Percentiles rank a stretch among this genome's conserved stretches.
Conservation (phyloP, 2,329 filamentous ascomycete species). For the Dactylellina drechsleri region DNA sequence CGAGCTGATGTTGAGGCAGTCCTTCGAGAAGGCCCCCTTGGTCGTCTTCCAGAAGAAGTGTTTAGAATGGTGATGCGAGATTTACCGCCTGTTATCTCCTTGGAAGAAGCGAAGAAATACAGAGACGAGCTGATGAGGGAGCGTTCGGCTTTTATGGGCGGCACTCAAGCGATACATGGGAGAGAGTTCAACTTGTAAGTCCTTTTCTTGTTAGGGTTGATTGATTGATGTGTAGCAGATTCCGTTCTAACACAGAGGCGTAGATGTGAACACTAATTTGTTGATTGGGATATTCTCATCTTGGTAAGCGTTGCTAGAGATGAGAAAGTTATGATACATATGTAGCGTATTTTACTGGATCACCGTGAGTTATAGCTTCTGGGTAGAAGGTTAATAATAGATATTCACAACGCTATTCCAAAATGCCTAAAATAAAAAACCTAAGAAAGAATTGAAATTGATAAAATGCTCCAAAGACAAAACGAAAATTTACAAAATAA, state of each 20-base stretch:
- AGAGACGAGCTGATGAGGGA: slow-evolving; percentile 63
- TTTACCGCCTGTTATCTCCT: slow-evolving; percentile 57
- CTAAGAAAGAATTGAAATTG: too few species aligned
- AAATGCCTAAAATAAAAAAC: too few species aligned
- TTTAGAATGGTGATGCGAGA: slow-evolving; percentile 55
- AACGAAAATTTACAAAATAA: too few species aligned
- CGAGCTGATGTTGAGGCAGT: background rate
- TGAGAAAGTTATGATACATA: too few species aligned
- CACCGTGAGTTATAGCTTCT: too few species aligned
- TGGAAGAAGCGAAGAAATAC: slow-evolving; percentile 62
- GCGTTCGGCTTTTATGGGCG: slow-evolving; percentile 57
- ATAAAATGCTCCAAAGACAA: too few species aligned
- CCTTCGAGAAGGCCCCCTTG: slow-evolving; percentile 11
- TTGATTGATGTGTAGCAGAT: too few species aligned
- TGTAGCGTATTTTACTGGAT: too few species aligned
- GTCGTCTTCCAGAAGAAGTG: slow-evolving; percentile 52
- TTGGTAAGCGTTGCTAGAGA: too few species aligned
- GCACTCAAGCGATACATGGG: slow-evolving; percentile 34
- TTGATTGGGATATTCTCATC: background rate
- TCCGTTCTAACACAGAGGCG: background rate
- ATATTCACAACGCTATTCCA: too few species aligned
- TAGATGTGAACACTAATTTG: slow-evolving; percentile 29
- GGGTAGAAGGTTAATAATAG: too few species aligned
- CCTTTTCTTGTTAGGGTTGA: too few species aligned
- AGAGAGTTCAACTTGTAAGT: slow-evolving; percentile 39